phyloP scores from a whole-genome alignment of 305 asterid species.

The Solanum aculeatissimum region DNA sequence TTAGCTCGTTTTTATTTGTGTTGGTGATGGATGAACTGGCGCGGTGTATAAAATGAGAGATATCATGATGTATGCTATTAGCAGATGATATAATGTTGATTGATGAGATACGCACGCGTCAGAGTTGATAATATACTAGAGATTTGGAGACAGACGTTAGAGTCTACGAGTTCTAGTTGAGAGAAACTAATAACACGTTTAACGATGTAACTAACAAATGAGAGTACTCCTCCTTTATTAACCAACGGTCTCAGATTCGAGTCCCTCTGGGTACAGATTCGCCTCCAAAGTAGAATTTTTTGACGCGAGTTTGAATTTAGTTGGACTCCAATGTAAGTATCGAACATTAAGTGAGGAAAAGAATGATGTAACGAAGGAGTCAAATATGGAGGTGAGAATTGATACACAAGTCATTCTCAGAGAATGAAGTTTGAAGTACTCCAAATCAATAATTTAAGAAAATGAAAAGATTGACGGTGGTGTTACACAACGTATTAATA shows the following conservation, averaged over 20 bases:
- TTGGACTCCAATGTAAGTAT: no score
- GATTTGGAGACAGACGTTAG: background rate
- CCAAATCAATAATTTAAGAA: no score
- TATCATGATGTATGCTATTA: background rate
- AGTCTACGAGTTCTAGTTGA: background rate
- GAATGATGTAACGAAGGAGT: background rate
- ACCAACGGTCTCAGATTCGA: no score
- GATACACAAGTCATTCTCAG: background rate
- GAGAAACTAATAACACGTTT: background rate
- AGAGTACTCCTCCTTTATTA: no score
- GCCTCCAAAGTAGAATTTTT: no score
- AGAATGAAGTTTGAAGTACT: no score
- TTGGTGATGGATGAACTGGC: background rate
- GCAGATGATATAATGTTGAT: background rate
- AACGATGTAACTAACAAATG: no score
- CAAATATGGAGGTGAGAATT: background rate
- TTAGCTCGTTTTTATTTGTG: background rate
- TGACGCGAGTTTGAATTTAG: no score
- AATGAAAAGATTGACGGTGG: background rate
- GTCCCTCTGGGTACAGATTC: no score
- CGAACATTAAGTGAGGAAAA: no score
- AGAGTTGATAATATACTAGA: background rate
- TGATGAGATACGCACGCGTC: no score
- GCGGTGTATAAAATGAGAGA: background rate
- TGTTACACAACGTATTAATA: background rate